A percentile compares a stretch with the other conserved stretches of the same genome.
phyloP scores from a whole-genome alignment of 129 eudicot genomes.

The Flaveria linearis region DNA sequence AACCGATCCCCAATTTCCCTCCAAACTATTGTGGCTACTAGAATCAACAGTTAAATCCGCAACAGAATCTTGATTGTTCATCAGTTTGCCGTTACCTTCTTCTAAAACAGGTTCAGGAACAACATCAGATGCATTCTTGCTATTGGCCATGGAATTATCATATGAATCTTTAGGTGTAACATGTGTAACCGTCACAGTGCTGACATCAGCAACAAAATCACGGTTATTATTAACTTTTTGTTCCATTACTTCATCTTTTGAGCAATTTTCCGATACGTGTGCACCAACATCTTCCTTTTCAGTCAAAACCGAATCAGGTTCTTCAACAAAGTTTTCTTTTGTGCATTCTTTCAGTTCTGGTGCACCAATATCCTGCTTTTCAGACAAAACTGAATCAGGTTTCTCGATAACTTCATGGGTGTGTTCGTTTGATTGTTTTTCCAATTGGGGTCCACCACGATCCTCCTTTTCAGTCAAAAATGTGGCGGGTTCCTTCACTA shows the following conservation, averaged over 20 bases:
- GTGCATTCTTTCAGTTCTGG: neutral
- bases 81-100: slow-evolving; percentile 41
- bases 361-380: slow-evolving; percentile 8
- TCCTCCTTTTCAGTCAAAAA: slow-evolving; percentile 13
- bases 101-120: slow-evolving; percentile 32
- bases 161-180: slow-evolving; percentile 16
- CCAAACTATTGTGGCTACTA: slow-evolving; percentile 59
- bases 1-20: slow-evolving; percentile 73
- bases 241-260: slow-evolving; percentile 24
- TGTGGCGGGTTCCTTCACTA: neutral
- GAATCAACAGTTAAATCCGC: slow-evolving; percentile 42
- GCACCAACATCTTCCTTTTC: slow-evolving; percentile 29
- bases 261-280: slow-evolving; percentile 1
- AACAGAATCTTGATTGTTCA: slow-evolving; percentile 30
- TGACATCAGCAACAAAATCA: slow-evolving; percentile 19
- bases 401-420: slow-evolving; percentile 14
- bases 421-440: slow-evolving; percentile 15
- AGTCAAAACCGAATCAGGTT: slow-evolving; percentile 17
- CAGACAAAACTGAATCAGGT: slow-evolving; percentile 1
- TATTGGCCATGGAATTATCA: neutral
- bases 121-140: slow-evolving; percentile 20
- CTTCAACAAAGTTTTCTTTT: slow-evolving; percentile 11
- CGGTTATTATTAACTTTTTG: slow-evolving; percentile 4
- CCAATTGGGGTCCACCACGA: slow-evolving; percentile 25
- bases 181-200: neutral